A percentile compares a stretch with the other conserved stretches of the same genome.
These are phyloP conservation scores for Sporothrix globosa DNA, from an alignment of 2,329 filamentous ascomycete species.

Conservation along the genomic window DNA sequence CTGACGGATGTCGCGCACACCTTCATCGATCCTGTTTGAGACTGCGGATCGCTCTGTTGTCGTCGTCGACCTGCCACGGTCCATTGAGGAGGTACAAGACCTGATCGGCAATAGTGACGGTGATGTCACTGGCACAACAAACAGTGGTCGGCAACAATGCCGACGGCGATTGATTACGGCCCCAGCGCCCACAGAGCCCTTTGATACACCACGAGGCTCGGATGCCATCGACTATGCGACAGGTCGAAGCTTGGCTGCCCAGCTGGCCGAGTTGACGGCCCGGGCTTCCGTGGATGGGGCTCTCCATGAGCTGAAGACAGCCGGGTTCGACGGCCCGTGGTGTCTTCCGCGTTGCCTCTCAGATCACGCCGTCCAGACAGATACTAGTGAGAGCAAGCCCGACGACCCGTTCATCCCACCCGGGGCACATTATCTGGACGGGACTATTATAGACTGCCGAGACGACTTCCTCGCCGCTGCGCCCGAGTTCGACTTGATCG, in stretches of 20 bases:
- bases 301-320: slow-evolving; percentile 45
- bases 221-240: slow-evolving; percentile 27
- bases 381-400: slow-evolving; percentile 6
- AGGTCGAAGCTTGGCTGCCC: slow-evolving; percentile 49
- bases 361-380: slow-evolving; percentile 34
- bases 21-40: slow-evolving; percentile 56
- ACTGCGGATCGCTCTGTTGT: slow-evolving; percentile 55
- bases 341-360: slow-evolving; percentile 46
- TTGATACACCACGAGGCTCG: slow-evolving; percentile 49
- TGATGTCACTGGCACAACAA: neutral
- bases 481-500: slow-evolving; percentile 64
- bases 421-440: slow-evolving; percentile 52
- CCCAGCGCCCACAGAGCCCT: slow-evolving; percentile 50
- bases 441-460: slow-evolving; percentile 51
- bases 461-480: slow-evolving; percentile 49
- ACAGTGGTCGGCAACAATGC: neutral
- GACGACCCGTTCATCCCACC: slow-evolving; percentile 46
- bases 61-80: slow-evolving; percentile 70
- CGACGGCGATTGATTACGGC: slow-evolving; percentile 51
- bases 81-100: slow-evolving; percentile 67
- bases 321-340: slow-evolving; percentile 50
- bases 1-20: slow-evolving; percentile 20
- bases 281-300: slow-evolving; percentile 52
- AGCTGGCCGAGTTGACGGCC: slow-evolving; percentile 59
- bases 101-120: neutral